These are phyloP conservation scores for Lachancea mirantina DNA, from an alignment of 805 yeast species.

Conservation along the genomic window DNA sequence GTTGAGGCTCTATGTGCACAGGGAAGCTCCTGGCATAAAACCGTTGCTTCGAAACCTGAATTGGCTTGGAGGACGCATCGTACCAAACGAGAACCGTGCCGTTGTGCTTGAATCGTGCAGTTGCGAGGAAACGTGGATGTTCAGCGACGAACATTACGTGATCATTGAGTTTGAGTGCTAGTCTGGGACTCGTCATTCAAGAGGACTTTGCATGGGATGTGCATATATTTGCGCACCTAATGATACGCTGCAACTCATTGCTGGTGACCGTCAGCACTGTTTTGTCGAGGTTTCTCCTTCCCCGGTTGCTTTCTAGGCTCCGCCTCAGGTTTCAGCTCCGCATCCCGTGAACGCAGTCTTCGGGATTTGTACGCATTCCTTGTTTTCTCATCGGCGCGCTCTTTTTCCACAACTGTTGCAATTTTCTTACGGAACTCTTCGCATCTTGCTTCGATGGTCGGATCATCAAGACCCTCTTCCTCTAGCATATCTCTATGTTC, in stretches of 20 bases:
- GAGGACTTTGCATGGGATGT: not conserved
- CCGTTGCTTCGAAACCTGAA: conserved; percentile 23
- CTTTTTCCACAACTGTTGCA: conserved; percentile 8
- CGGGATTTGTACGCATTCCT: conserved; percentile 7
- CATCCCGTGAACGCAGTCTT: no score
- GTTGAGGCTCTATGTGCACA: conserved; percentile 20
- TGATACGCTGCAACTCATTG: no score
- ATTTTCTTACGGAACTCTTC: conserved; percentile 13
- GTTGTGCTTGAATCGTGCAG: conserved; percentile 5
- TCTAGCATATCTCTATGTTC: conserved; percentile 25
- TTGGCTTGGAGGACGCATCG: conserved; percentile 27
- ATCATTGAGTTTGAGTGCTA: conserved; percentile 28
- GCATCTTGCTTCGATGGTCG: conserved; percentile 18
- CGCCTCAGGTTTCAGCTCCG: no score
- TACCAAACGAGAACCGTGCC: conserved; percentile 23
- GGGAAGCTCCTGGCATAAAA: conserved; percentile 15
- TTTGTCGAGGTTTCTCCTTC: no score
- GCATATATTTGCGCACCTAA: no score
- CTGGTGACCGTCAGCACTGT: no score
- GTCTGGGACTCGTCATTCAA: conserved; percentile 3
- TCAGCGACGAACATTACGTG: conserved; percentile 25
- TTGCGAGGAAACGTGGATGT: conserved; percentile 12
- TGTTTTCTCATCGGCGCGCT: conserved; percentile 6
- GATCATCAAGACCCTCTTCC: conserved; percentile 13
- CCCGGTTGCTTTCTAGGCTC: no score